Evolutionary conservation across 129 eudicot species (phyloP).

Genomic region (Daucus carota): DNA sequence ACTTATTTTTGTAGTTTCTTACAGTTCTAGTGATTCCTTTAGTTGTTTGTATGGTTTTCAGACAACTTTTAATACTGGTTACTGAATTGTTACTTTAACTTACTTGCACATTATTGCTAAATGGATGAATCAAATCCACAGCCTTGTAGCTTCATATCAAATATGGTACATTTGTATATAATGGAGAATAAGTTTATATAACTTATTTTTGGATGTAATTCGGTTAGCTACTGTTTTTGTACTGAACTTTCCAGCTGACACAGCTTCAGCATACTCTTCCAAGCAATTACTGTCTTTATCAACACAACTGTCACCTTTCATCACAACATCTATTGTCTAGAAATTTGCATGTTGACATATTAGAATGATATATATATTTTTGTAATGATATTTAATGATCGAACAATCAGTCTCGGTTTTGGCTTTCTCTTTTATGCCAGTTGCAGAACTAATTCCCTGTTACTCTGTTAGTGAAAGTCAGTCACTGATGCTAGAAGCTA

Average conservation of each 20-base stretch:
- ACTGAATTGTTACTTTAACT: background rate
- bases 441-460: background rate
- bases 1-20: background rate
- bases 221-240: background rate
- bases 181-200: background rate
- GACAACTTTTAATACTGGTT: background rate
- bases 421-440: background rate
- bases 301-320: background rate
- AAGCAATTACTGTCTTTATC: background rate
- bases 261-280: background rate
- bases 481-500: background rate
- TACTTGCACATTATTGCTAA: background rate
- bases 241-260: background rate
- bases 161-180: background rate
- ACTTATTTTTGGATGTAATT: background rate
- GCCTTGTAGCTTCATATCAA: background rate
- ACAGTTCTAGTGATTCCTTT: background rate
- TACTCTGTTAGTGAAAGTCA: background rate
- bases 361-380: background rate
- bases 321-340: background rate
- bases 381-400: background rate
- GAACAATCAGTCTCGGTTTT: background rate
- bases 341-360: background rate
- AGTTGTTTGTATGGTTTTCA: background rate
- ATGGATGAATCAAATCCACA: background rate